phyloP scores from a whole-genome alignment of 73 alveolate genomes.

The Blepharisma japonicum region DNA sequence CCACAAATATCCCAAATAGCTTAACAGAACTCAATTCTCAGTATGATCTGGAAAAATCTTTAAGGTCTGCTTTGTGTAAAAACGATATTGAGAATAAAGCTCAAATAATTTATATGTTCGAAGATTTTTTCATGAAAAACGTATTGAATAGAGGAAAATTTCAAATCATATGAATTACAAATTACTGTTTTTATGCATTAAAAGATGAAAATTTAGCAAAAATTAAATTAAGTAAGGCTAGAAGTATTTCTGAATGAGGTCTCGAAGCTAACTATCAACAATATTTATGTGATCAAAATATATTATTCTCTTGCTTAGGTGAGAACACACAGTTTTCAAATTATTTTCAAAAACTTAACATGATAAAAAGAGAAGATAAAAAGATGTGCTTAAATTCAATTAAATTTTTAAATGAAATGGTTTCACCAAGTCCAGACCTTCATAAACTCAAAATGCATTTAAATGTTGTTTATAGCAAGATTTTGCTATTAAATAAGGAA shows the following conservation, averaged over 20 bases:
- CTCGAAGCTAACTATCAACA: neutral
- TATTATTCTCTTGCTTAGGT: neutral
- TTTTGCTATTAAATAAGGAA: neutral
- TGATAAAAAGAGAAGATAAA: slow-evolving; percentile 6
- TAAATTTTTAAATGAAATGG: neutral
- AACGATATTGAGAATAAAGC: neutral
- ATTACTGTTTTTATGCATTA: neutral
- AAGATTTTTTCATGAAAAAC: neutral
- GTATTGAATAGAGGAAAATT: neutral
- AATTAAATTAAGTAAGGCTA: neutral
- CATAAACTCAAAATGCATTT: neutral
- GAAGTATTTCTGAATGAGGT: neutral
- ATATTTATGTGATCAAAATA: neutral
- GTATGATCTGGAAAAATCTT: neutral
- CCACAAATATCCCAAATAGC: neutral
- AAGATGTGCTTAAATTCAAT: neutral
- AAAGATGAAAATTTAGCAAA: neutral
- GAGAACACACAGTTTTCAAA: neutral
- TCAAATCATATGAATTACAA: neutral
- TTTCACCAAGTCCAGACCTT: neutral
- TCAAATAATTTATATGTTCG: neutral
- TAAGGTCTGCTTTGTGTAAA: neutral
- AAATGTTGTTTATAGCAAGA: neutral
- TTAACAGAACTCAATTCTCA: neutral
- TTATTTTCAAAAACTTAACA: neutral